These are phyloP conservation scores for Helotiales sp. DNA, from an alignment of 2,329 filamentous ascomycete genomes.

Conservation along the genomic window DNA sequence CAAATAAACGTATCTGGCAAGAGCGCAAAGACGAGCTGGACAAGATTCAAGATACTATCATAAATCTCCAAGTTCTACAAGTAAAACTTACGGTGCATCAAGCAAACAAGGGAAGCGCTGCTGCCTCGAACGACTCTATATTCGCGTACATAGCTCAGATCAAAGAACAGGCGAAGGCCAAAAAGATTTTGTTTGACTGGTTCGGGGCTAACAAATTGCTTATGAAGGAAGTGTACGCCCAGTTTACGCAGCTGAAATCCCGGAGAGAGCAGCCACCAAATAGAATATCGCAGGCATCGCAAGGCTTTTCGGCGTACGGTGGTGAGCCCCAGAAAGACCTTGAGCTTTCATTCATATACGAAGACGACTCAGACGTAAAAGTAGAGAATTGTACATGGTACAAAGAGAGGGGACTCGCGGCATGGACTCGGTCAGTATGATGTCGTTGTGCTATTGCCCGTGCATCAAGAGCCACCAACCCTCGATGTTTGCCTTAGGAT, in stretches of 20 bases:
- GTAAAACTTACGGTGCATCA: not conserved
- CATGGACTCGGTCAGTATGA: not conserved
- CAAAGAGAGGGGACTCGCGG: not conserved
- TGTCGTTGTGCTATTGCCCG: too few relatives aligned
- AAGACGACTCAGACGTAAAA: not conserved
- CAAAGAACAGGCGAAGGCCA: not conserved
- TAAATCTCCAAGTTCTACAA: not conserved
- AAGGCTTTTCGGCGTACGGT: not conserved
- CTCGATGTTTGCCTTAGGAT: too few relatives aligned
- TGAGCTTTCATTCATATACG: not conserved
- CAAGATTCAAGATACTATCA: not conserved
- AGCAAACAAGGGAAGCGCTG: not conserved
- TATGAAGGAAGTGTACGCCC: slow-evolving; percentile 12
- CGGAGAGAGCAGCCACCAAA: too few relatives aligned
- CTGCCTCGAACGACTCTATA: not conserved
- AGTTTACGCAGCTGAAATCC: not conserved
- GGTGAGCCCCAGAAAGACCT: not conserved
- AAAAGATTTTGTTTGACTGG: not conserved
- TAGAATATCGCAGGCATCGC: not conserved
- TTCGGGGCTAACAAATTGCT: slow-evolving; percentile 3
- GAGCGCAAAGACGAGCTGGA: not conserved
- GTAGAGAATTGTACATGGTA: not conserved
- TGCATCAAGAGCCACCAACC: too few relatives aligned
- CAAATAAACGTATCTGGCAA: not conserved
- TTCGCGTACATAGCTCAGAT: not conserved